These are phyloP conservation scores for Yamadazyma laniorum DNA, from an alignment of 805 yeast species.

Conservation along the genomic window DNA sequence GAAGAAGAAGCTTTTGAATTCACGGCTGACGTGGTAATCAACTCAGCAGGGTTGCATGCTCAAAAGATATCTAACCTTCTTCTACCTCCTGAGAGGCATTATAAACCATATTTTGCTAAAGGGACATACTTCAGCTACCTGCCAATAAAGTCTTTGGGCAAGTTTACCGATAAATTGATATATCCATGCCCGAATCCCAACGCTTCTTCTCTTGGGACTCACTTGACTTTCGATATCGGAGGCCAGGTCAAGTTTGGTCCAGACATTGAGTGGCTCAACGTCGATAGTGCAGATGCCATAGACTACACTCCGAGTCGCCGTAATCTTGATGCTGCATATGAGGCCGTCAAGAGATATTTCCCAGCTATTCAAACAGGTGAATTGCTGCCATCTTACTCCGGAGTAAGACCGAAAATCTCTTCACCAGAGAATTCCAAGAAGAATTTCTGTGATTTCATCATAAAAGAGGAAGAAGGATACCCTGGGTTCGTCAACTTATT, in stretches of 20 bases:
- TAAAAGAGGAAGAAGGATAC: conserved; percentile 65
- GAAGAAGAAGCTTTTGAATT: conserved; percentile 25
- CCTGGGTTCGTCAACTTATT: conserved; percentile 78
- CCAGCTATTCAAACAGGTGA: conserved; percentile 55
- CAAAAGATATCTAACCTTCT: conserved; percentile 68
- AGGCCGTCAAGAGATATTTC: conserved; percentile 60
- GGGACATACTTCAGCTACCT: conserved; percentile 75
- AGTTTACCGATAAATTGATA: conserved; percentile 37
- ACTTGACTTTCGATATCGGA: conserved; percentile 77
- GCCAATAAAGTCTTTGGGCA: conserved; percentile 41
- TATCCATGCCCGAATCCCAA: conserved; percentile 77
- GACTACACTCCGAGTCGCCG: conserved; percentile 49
- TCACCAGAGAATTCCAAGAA: conserved; percentile 39
- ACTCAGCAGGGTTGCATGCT: conserved; percentile 80
- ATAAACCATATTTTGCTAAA: conserved; percentile 68
- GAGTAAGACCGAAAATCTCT: conserved; percentile 77
- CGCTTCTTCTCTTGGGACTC: conserved; percentile 81
- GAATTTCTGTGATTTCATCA: conserved; percentile 68
- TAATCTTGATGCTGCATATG: conserved; percentile 54
- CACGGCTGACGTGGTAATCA: conserved; percentile 58
- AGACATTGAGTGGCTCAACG: conserved; percentile 76
- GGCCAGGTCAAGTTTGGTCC: conserved; percentile 86
- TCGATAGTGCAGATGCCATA: conserved; percentile 25
- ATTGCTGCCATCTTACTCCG: conserved; percentile 68
- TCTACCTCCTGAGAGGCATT: conserved; percentile 59